Evolutionary conservation across 2,329 filamentous ascomycete genomes (phyloP).

Genomic region (Paracoccidioides lutzii): DNA sequence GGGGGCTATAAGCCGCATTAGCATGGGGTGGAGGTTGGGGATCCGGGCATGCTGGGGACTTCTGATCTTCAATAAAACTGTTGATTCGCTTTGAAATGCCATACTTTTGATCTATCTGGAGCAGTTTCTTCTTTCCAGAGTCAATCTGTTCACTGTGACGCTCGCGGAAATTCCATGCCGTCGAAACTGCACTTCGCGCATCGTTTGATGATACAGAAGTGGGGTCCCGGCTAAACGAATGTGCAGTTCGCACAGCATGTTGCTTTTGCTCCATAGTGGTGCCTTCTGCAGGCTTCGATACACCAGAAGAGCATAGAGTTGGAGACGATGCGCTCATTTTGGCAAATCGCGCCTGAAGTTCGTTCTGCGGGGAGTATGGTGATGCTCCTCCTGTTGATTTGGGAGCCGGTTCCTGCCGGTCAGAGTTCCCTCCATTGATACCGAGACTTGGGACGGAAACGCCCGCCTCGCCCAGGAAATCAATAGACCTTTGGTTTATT

Average conservation of each 20-base stretch:
- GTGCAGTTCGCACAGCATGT: conserved; percentile 48
- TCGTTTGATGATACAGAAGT: conserved; percentile 49
- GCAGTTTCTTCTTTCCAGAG: conserved; percentile 45
- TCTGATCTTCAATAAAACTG: conserved; percentile 32
- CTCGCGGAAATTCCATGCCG: conserved; percentile 52
- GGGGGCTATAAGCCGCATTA: conserved; percentile 5
- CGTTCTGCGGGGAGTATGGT: conserved; percentile 40
- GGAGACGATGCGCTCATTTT: conserved; percentile 35
- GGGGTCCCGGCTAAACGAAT: conserved; percentile 47
- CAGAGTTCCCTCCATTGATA: conserved; percentile 41
- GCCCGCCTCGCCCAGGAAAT: conserved; percentile 57
- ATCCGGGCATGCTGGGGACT: conserved; percentile 18
- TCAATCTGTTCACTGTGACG: conserved; percentile 56
- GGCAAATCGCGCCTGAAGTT: conserved; percentile 56
- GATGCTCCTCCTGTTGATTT: conserved; percentile 14
- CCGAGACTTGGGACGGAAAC: conserved; percentile 67
- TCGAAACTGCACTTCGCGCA: conserved; percentile 44
- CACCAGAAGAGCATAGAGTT: conserved; percentile 15
- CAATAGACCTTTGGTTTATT: conserved; percentile 48
- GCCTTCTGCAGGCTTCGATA: conserved; percentile 22
- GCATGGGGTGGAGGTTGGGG: conserved; percentile 2
- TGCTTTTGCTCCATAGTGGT: conserved; percentile 43
- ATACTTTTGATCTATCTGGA: conserved; percentile 49
- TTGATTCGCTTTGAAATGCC: conserved; percentile 40
- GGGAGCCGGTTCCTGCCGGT: conserved; percentile 20